phyloP scores from a whole-genome alignment of 2,329 filamentous ascomycete genomes.

The Botryotinia convoluta region DNA sequence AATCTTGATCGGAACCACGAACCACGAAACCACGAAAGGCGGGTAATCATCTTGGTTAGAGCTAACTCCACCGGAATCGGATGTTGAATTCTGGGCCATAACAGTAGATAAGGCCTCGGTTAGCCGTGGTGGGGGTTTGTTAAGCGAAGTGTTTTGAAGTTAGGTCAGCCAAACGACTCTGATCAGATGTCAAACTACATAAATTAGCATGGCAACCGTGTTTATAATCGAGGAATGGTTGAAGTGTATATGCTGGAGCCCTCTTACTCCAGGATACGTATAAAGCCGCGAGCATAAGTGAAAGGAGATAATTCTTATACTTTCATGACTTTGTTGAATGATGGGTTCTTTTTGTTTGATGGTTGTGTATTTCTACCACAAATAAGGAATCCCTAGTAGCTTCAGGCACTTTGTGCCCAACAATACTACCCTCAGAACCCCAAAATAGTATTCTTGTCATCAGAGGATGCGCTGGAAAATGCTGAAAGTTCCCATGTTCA shows the following conservation, averaged over 20 bases:
- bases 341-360: not conserved
- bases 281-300: not conserved
- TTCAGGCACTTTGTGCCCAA: not conserved
- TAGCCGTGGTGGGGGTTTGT: not conserved
- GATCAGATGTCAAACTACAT: not conserved
- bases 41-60: not conserved
- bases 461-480: not conserved
- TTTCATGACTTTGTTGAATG: not conserved
- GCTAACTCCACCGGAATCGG: no score
- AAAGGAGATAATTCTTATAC: not conserved
- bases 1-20: not conserved
- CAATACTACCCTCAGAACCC: no score
- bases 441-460: not conserved
- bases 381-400: not conserved
- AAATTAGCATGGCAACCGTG: not conserved
- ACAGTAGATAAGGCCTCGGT: not conserved
- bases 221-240: not conserved
- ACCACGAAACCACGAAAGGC: not conserved
- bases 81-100: not conserved
- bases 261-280: not conserved
- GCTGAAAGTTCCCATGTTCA: not conserved
- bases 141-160: not conserved
- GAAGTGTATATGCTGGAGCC: not conserved
- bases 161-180: not conserved
- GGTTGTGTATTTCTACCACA: not conserved